phyloP scores from a whole-genome alignment of 179 eudicot species.

The Sideroxylon spinosum region DNA sequence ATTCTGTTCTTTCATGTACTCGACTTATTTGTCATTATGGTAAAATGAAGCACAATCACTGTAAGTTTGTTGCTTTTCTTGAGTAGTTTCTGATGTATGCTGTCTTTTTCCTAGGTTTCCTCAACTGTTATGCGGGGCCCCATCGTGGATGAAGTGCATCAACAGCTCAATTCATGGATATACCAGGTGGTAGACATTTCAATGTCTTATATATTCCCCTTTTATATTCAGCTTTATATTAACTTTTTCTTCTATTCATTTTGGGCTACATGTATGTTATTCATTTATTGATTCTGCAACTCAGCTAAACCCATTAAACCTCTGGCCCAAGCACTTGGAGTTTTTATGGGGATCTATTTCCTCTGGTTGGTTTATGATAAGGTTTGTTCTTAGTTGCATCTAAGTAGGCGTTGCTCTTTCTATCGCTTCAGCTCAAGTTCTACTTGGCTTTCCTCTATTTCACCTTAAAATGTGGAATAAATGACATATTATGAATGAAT shows the following conservation, averaged over 20 bases:
- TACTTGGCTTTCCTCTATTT: neutral
- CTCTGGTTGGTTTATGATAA: too few species aligned
- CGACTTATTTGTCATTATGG: neutral
- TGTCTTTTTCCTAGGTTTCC: slow-evolving; percentile 40
- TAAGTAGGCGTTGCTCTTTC: neutral
- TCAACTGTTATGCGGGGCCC: slow-evolving; percentile 66
- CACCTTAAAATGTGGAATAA: neutral
- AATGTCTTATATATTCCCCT: neutral
- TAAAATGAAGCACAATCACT: neutral
- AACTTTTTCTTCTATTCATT: neutral
- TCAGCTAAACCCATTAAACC: neutral
- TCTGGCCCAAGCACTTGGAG: neutral
- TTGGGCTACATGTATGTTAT: neutral
- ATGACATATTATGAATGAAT: neutral
- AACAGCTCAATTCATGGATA: slow-evolving; percentile 70
- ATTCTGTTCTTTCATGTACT: slow-evolving; percentile 1
- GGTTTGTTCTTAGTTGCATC: neutral
- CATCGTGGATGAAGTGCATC: slow-evolving; percentile 81
- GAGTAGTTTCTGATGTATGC: neutral
- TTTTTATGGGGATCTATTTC: too few species aligned
- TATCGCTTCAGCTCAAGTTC: neutral
- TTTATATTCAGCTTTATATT: neutral
- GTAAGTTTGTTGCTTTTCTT: neutral
- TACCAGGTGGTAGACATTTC: slow-evolving; percentile 54
- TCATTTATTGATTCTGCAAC: too few species aligned